These are phyloP conservation scores for Sanchytrium tribonematis DNA, from an alignment of 371 early-diverging fungal genomes.

Conservation along the genomic window DNA sequence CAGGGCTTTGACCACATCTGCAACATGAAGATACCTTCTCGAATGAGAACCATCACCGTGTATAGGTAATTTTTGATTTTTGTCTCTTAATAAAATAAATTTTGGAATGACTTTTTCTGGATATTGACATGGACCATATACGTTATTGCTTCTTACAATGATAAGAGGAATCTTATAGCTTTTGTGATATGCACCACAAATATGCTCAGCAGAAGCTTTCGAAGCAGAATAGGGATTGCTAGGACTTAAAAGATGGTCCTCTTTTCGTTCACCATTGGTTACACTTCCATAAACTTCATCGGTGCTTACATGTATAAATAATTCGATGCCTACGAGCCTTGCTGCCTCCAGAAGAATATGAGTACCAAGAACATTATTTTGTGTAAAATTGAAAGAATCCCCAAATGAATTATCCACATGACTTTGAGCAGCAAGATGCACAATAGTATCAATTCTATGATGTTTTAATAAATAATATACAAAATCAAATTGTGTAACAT, in stretches of 20 bases:
- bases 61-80: conserved; percentile 11
- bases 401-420: conserved; percentile 66
- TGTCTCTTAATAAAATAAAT: conserved; percentile 20
- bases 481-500: conserved; percentile 36
- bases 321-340: conserved; percentile 16
- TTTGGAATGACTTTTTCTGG: conserved; percentile 68
- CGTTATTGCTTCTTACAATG: conserved; percentile 55
- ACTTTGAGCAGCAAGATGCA: conserved; percentile 57
- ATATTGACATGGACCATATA: conserved; percentile 57
- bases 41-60: conserved; percentile 53
- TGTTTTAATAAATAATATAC: conserved; percentile 33
- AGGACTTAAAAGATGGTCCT: conserved; percentile 37
- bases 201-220: conserved; percentile 59
- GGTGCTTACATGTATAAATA: conserved; percentile 51
- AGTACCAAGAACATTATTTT: conserved; percentile 54
- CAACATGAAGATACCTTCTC: conserved; percentile 43
- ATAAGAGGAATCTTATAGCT: conserved; percentile 49
- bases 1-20: conserved; percentile 44
- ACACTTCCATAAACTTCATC: conserved; percentile 69
- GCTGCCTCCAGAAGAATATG: conserved; percentile 51
- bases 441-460: conserved; percentile 39
- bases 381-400: conserved; percentile 54
- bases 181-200: conserved; percentile 46
- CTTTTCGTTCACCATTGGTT: conserved; percentile 31
- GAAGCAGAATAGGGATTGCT: conserved; percentile 67